A percentile compares a stretch with the other conserved stretches of the same genome.
phyloP scores from a whole-genome alignment of 441 rosid genomes.

The Melastoma candidum region DNA sequence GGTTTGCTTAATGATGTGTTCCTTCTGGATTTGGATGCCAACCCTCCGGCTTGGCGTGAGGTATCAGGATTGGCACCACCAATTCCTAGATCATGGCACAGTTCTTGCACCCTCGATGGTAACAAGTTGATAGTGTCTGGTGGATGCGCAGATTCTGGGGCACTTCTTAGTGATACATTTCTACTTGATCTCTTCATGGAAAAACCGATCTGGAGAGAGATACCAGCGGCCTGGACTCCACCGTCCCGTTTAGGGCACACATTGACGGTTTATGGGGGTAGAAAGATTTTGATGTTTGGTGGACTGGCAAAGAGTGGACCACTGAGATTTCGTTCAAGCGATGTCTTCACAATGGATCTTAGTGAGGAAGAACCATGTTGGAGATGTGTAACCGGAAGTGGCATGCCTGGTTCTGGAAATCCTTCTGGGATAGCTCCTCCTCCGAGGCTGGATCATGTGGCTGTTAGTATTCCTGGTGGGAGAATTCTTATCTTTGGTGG shows the following conservation, averaged over 20 bases:
- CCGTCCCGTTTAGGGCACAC: conserved; percentile 94
- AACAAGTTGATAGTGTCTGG: conserved; percentile 90
- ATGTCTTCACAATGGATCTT: conserved; percentile 88
- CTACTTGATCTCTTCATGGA: conserved; percentile 86
- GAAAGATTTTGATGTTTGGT: conserved; percentile 90
- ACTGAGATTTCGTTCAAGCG: conserved; percentile 79
- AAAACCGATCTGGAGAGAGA: conserved; percentile 88
- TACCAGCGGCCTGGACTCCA: conserved; percentile 87
- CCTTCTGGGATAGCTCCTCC: conserved; percentile 82
- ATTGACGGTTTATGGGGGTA: conserved; percentile 72
- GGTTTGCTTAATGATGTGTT: conserved; percentile 91
- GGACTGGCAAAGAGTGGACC: conserved; percentile 88
- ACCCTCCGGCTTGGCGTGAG: conserved; percentile 90
- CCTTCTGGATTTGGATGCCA: conserved; percentile 81
- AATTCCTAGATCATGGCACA: conserved; percentile 94
- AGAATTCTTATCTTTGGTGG: conserved; percentile 91
- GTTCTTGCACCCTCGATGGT: conserved; percentile 97
- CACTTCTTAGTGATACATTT: conserved; percentile 82
- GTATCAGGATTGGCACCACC: conserved; percentile 88
- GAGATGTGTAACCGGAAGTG: conserved; percentile 73
- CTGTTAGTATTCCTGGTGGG: conserved; percentile 81
- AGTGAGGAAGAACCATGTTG: conserved; percentile 84
- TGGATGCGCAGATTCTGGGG: conserved; percentile 96
- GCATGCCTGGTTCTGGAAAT: conserved; percentile 84
- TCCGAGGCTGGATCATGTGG: conserved; percentile 91